Conservation (phyloP, 768 basidiomycete genomes). For the Calocybe cyanea region DNA sequence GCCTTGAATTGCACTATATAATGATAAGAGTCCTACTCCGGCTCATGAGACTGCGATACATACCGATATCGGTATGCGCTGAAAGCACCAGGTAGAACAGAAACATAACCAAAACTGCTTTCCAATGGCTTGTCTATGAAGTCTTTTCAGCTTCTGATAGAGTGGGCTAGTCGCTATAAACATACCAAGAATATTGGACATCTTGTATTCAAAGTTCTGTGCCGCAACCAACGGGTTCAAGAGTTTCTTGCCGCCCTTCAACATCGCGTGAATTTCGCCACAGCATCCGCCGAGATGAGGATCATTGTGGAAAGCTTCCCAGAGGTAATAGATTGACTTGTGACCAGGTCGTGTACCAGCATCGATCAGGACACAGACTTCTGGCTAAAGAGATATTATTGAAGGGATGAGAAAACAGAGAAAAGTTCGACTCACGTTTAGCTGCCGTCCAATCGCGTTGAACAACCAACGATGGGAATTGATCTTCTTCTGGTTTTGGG, state of each 20-base stretch:
- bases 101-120: conserved; percentile 93
- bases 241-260: conserved; percentile 89
- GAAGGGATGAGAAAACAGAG: not conserved
- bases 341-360: conserved; percentile 96
- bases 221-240: conserved; percentile 91
- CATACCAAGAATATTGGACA: conserved; percentile 91
- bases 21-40: not conserved
- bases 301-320: conserved; percentile 88
- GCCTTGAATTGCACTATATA: conserved; percentile 77
- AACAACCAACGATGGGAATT: conserved; percentile 96
- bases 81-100: conserved; percentile 94
- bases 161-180: too few relatives aligned
- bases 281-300: conserved; percentile 80
- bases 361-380: conserved; percentile 89
- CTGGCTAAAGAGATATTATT: conserved; percentile 52
- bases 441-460: conserved; percentile 79
- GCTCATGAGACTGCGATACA: not conserved
- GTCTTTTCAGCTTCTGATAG: not conserved
- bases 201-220: conserved; percentile 97
- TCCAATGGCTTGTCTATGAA: conserved; percentile 85
- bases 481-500: conserved; percentile 97
- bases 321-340: conserved; percentile 92
- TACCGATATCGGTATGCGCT: conserved; percentile 77
- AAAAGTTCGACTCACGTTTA: conserved; percentile 47
- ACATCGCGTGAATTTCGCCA: conserved; percentile 95